Base-by-base conservation (phyloP, 805 yeast species). In the Brettanomyces naardenensis region DNA sequence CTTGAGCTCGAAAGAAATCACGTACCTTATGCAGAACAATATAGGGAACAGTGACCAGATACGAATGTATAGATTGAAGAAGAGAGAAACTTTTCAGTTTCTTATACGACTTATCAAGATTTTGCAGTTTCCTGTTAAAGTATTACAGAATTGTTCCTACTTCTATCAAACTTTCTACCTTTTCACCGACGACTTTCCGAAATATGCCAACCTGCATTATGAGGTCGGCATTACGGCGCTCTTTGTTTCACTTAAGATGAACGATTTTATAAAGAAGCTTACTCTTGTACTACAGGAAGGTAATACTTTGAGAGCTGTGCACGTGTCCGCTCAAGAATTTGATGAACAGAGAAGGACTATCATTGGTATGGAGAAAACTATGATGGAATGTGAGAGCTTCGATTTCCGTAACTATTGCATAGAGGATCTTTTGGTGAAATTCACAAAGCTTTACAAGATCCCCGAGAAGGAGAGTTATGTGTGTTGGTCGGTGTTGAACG, bases 401-500 rank as follows among this genome's bases (percentile, higher is more conserved):
- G 95, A 88, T 56, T 85, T 86, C 51, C 68, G 94, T 46, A 68
- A 73, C 31, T 75, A 76, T 36, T 75, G 74, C 35, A 69, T 76
- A 20, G 95, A 86, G 54, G 78, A 74, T 46, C 69, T 76, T 44
- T 66, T 83, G 7, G 68, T 85, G 15, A 79, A 80, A 47, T 68
- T 73, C 44, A 69, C 73, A 31, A 83, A 74, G 52, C 68, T 62
- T 38, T 61, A 69, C 35, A 54, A 59, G 2, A 43, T 78, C 11
- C 63, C 68, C 18, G 66, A 70, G 46, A 67, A 71, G 13, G 53
- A 69, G 9, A 69, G 79, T 4, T 63, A 69, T 46, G 55, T 75
- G 28, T 76, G 83, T 2, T 88, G 95, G 95, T 58, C 75, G n/a
- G 67, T 87, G 2, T 66, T 78, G n/a, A 75, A 75, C 47, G 97